A percentile compares a stretch with the other conserved stretches of the same genome.
These are phyloP conservation scores for Coriolopsis trogii DNA, from an alignment of 1,284 basidiomycete species.

Conservation along the genomic window DNA sequence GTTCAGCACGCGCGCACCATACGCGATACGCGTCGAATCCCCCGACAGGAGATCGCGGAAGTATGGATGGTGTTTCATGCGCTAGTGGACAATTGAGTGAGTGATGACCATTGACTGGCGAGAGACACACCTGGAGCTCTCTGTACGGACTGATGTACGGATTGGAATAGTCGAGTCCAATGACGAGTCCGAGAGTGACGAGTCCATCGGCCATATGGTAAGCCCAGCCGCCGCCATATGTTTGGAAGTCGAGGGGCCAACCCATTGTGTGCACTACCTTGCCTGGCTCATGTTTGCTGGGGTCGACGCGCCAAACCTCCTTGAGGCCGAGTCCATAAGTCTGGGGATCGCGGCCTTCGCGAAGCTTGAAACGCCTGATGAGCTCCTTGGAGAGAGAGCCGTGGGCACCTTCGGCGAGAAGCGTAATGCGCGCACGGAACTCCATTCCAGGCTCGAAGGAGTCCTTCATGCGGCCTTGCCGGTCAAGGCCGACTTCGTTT, in stretches of 20 bases:
- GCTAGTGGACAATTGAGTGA: slow-evolving; percentile 46
- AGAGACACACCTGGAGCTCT: slow-evolving; percentile 82
- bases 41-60: slow-evolving; percentile 83
- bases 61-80: slow-evolving; percentile 98
- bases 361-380: slow-evolving; percentile 78
- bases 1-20: slow-evolving; percentile 90
- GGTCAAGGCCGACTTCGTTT: slow-evolving; percentile 94
- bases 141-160: slow-evolving; percentile 93
- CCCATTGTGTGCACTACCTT: slow-evolving; percentile 93
- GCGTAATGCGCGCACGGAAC: slow-evolving; percentile 91
- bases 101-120: neutral
- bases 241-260: slow-evolving; percentile 86
- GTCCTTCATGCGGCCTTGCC: slow-evolving; percentile 79
- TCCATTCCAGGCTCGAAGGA: slow-evolving; percentile 97
- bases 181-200: slow-evolving; percentile 89
- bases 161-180: slow-evolving; percentile 95
- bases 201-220: slow-evolving; percentile 97
- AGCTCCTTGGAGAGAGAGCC: slow-evolving; percentile 89
- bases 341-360: slow-evolving; percentile 85
- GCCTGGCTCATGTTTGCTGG: slow-evolving; percentile 79
- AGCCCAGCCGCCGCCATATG: slow-evolving; percentile 93
- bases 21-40: slow-evolving; percentile 78
- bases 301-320: slow-evolving; percentile 94
- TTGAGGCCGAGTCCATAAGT: slow-evolving; percentile 98
- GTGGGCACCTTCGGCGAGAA: slow-evolving; percentile 97